Base-by-base conservation (phyloP, 2,329 filamentous ascomycete species). In the Colletotrichum limetticola region DNA sequence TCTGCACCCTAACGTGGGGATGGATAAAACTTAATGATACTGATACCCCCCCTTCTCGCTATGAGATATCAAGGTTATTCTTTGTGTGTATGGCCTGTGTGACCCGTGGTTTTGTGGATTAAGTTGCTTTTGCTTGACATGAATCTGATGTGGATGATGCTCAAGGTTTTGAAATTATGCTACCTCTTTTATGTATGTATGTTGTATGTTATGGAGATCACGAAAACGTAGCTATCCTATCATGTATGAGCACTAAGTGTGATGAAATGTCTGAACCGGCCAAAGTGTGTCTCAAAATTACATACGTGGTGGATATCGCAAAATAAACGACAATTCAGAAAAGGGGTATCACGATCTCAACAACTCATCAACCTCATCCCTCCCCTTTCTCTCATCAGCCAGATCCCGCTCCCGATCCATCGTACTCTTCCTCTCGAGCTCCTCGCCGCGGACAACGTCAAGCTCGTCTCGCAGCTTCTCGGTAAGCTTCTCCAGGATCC, bases 401-500 rank as follows among this genome's bases (percentile, higher is more conserved):
- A 91, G 82, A n/a, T 90, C 77, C 0, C 87, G 88, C 46, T 65
- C 8, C 53, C 37, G 87, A 85, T 22, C 86, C 7, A 42, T 9
- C 11, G 42, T 24, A 26, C 61, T 56, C 53, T 30, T 53, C 53
- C n/a, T 30, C 49, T 58, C 63, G 24, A 42, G 22, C 26, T 62
- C 62, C 74, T 69, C 30, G 74, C 77, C 5, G 69, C 71, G 71
- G 3, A 72, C 75, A 52, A 68, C 71, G 28, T 91, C 87, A 0
- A 91, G 82, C 28, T 91, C 78, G 0, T 87, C 88, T 37, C 88
- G 86, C 49, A 95, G 83, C 71, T 83, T 87, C 64, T 85, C 84
- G 73, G 88, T 88, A 64, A 95, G 80, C 72, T 89, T 86, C 72
- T 94, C 91, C 53, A 95, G 80, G 46, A 95, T 90, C 93, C 93